These are phyloP conservation scores for Aurinia saxatilis DNA, from an alignment of 345 rosid genomes.

Conservation along the genomic window DNA sequence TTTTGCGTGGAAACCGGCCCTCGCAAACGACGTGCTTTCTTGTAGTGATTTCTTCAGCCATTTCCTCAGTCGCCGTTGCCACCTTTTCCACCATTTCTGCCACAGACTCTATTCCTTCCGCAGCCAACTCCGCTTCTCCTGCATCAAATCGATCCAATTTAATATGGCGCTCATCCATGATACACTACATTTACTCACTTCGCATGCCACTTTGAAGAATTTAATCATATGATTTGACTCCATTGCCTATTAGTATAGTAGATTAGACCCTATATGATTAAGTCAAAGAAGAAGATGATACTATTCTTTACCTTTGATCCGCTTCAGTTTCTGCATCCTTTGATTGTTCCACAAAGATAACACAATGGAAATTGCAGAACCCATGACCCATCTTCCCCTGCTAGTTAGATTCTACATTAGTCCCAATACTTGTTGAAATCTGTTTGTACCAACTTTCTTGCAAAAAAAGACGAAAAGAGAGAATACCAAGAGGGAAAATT, in stretches of 20 bases:
- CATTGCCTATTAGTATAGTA: too few relatives aligned
- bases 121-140: constrained; percentile 43
- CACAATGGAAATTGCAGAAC: constrained; percentile 37
- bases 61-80: constrained; percentile 27
- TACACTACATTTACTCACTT: too few relatives aligned
- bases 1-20: too few relatives aligned
- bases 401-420: not conserved
- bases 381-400: constrained; percentile 67
- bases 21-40: too few relatives aligned
- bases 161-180: too few relatives aligned
- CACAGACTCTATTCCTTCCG: constrained; percentile 39
- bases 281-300: not conserved
- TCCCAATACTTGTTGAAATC: not conserved
- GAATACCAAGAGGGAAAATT: constrained; percentile 34
- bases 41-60: constrained; percentile 39
- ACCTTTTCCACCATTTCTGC: constrained; percentile 45
- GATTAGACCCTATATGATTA: too few relatives aligned
- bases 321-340: constrained; percentile 31
- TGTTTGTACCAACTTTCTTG: too few relatives aligned
- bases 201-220: too few relatives aligned
- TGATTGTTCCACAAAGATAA: constrained; percentile 51
- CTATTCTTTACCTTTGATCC: constrained; percentile 45
- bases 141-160: not conserved
- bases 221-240: too few relatives aligned
- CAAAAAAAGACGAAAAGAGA: not conserved